These are phyloP conservation scores for Rhizopogon roseolus DNA, from an alignment of 768 basidiomycete species.

Conservation along the genomic window DNA sequence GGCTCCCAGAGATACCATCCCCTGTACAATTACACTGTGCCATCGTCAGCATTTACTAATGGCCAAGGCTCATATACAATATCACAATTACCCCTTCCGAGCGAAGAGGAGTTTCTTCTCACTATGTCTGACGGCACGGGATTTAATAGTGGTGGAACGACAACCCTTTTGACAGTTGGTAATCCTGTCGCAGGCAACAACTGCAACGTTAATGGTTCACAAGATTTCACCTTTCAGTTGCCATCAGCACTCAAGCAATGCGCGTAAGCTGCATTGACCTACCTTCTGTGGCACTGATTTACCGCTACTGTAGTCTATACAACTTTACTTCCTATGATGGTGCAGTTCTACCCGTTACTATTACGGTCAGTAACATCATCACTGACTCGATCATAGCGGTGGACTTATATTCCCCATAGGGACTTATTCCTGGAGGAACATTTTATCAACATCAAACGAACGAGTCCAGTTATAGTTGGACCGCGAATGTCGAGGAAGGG, in stretches of 20 bases:
- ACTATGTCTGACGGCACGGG: conserved; percentile 72
- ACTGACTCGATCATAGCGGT: not conserved
- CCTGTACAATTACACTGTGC: conserved; percentile 51
- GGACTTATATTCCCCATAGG: conserved; percentile 30
- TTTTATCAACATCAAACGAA: conserved; percentile 34
- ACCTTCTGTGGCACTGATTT: conserved; percentile 5
- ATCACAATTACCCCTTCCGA: conserved; percentile 35
- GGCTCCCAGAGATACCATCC: conserved; percentile 42
- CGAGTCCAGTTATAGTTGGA: conserved; percentile 43
- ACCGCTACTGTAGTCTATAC: conserved; percentile 33
- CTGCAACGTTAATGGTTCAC: conserved; percentile 48
- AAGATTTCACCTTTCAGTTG: conserved; percentile 44
- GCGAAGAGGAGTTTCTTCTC: conserved; percentile 39
- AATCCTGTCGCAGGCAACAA: conserved; percentile 30
- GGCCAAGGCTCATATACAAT: conserved; percentile 49
- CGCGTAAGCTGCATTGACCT: conserved; percentile 34
- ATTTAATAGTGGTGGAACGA: conserved; percentile 60
- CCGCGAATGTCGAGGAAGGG: conserved; percentile 47
- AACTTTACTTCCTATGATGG: conserved; percentile 36
- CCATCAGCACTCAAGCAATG: conserved; percentile 55
- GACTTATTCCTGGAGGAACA: conserved; percentile 61
- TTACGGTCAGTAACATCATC: conserved; percentile 35
- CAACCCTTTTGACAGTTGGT: conserved; percentile 44
- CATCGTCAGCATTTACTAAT: conserved; percentile 47
- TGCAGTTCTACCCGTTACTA: conserved; percentile 50